phyloP scores from a whole-genome alignment of 768 basidiomycete genomes.

The Crassisporium funariophilum region DNA sequence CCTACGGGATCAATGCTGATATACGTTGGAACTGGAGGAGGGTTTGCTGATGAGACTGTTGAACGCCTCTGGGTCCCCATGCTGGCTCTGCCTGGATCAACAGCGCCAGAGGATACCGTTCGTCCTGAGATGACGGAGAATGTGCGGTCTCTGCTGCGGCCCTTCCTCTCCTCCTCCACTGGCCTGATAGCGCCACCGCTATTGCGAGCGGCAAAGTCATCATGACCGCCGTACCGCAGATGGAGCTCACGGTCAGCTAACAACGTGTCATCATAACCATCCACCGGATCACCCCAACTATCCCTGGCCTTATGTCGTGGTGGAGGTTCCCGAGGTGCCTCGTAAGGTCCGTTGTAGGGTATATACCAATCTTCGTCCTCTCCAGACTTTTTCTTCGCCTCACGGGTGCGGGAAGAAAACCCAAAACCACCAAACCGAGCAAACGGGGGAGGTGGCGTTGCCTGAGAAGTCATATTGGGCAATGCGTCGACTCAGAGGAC shows the following conservation, averaged over 20 bases:
- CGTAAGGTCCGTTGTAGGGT: slow-evolving; percentile 66
- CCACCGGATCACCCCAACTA: slow-evolving; percentile 45
- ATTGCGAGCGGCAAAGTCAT: slow-evolving; percentile 18
- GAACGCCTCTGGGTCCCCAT: slow-evolving; percentile 34
- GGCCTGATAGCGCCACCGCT: slow-evolving; percentile 9
- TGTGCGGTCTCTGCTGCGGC: slow-evolving; percentile 32
- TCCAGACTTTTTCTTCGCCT: slow-evolving; percentile 14
- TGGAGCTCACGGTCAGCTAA: slow-evolving; percentile 29
- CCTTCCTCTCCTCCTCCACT: slow-evolving; percentile 23
- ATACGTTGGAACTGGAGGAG: slow-evolving; percentile 41
- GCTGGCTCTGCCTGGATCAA: slow-evolving; percentile 38
- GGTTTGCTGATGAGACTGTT: slow-evolving; percentile 34
- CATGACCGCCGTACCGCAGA: slow-evolving; percentile 27
- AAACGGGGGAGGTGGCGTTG: background rate
- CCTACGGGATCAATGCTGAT: slow-evolving; percentile 49
- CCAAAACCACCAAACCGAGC: slow-evolving; percentile 11
- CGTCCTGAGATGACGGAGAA: slow-evolving; percentile 46
- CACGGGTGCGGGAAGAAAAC: slow-evolving; percentile 11
- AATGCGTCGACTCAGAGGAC: too few relatives aligned
- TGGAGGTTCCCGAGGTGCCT: slow-evolving; percentile 38
- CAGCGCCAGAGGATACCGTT: slow-evolving; percentile 39
- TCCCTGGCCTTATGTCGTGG: slow-evolving; percentile 34
- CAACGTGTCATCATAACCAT: slow-evolving; percentile 30
- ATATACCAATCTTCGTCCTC: slow-evolving; percentile 59
- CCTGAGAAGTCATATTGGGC: slow-evolving; percentile 2